These are phyloP conservation scores for Zarea fungicola DNA, from an alignment of 2,329 filamentous ascomycete species.

Conservation along the genomic window DNA sequence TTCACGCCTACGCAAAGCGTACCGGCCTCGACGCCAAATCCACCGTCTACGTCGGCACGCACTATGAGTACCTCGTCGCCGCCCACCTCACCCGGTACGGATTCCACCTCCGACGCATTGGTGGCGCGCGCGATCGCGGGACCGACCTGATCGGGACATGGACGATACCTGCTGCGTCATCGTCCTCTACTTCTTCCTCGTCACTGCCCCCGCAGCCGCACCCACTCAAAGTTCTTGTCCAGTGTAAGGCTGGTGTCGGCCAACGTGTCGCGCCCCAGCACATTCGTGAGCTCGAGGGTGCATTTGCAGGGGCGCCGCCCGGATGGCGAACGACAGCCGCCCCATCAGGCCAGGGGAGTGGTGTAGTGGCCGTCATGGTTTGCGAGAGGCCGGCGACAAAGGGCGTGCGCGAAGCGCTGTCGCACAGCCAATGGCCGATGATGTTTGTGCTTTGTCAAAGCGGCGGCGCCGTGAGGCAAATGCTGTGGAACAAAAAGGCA, in stretches of 20 bases:
- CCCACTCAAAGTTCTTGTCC: conserved; percentile 46
- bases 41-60: conserved; percentile 65
- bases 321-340: no score
- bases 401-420: conserved; percentile 69
- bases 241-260: conserved; percentile 62
- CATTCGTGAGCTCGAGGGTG: conserved; percentile 73
- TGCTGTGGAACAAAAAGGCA: conserved; percentile 67
- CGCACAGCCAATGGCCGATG: conserved; percentile 63
- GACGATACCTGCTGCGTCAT: conserved; percentile 45
- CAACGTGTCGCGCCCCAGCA: conserved; percentile 51
- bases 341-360: conserved; percentile 35
- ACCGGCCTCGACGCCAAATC: conserved; percentile 49
- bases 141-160: conserved; percentile 72
- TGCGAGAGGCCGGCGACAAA: conserved; percentile 66
- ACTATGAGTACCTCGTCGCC: conserved; percentile 69
- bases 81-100: conserved; percentile 52
- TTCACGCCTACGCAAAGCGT: conserved; percentile 57
- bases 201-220: conserved; percentile 12
- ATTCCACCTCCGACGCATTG: conserved; percentile 61
- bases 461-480: conserved; percentile 57
- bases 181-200: not conserved
- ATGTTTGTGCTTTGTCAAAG: conserved; percentile 60
- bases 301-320: conserved; percentile 66
- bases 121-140: conserved; percentile 62
- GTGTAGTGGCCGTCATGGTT: conserved; percentile 67